These are phyloP conservation scores for Stagonosporopsis tanaceti DNA, from an alignment of 2,329 filamentous ascomycete species.

Conservation along the genomic window DNA sequence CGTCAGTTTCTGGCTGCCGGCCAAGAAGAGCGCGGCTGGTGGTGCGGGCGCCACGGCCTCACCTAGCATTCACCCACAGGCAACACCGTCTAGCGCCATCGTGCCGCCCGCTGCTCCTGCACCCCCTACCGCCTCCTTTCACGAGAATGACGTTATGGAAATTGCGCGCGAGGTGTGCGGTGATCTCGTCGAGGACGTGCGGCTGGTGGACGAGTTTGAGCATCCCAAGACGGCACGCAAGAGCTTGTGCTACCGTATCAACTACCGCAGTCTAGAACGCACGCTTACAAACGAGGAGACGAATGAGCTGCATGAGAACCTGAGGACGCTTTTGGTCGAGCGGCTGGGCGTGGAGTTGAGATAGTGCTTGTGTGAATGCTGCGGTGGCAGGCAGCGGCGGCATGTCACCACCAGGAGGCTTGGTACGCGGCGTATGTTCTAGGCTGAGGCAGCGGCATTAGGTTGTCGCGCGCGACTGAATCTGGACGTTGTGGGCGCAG, in stretches of 20 bases:
- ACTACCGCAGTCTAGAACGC: conserved; percentile 90
- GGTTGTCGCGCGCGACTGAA: background rate
- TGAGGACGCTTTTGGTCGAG: conserved; percentile 70
- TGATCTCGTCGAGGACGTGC: conserved; percentile 87
- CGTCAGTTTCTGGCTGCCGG: conserved; percentile 86
- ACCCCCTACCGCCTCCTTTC: conserved; percentile 61
- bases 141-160: conserved; percentile 98
- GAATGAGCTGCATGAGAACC: conserved; percentile 75
- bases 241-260: conserved; percentile 91
- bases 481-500: background rate
- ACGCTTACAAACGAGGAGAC: conserved; percentile 86
- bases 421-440: background rate
- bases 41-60: conserved; percentile 26
- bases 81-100: conserved; percentile 11
- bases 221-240: conserved; percentile 84
- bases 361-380: conserved; percentile 48
- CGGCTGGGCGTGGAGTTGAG: conserved; percentile 82
- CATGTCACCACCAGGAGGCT: background rate
- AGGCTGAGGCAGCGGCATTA: background rate
- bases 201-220: conserved; percentile 82
- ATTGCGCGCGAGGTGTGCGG: conserved; percentile 84
- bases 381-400: background rate
- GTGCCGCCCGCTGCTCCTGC: conserved; percentile 51
- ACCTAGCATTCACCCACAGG: conserved; percentile 19
- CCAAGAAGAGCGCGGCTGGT: conserved; percentile 36